Percentiles rank a stretch among this genome's conserved stretches.
These are phyloP conservation scores for Leccinum disarticulatum DNA, from an alignment of 768 basidiomycete species.

Conservation along the genomic window DNA sequence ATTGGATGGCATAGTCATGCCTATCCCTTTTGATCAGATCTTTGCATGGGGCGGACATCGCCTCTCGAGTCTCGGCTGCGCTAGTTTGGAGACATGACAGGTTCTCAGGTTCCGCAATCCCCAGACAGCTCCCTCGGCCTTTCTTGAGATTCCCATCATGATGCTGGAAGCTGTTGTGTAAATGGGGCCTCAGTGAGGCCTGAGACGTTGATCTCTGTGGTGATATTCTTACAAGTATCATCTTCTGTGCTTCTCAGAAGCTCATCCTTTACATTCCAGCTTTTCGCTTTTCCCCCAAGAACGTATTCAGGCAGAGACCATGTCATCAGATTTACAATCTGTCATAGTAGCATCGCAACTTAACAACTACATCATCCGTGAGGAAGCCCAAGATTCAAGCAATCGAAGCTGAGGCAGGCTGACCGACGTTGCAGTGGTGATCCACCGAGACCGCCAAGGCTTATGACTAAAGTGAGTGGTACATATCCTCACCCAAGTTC, in stretches of 20 bases:
- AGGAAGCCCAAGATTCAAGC: not conserved
- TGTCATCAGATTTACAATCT: constrained; percentile 15
- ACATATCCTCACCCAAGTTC: not conserved
- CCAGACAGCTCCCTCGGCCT: not conserved
- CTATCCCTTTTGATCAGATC: not conserved
- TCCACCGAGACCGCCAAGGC: constrained; percentile 5
- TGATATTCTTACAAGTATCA: too few species aligned
- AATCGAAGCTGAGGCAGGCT: not conserved
- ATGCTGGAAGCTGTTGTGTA: not conserved
- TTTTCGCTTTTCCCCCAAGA: too few species aligned
- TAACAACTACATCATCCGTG: constrained; percentile 10
- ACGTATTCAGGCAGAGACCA: not conserved
- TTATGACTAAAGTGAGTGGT: constrained; percentile 24
- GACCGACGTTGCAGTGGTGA: constrained; percentile 13
- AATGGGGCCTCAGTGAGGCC: not conserved
- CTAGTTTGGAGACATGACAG: not conserved
- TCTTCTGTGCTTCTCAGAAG: not conserved
- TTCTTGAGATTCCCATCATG: not conserved
- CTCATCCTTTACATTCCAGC: not conserved
- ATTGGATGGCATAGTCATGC: not conserved
- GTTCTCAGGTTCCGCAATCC: not conserved
- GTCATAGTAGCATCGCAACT: constrained; percentile 10
- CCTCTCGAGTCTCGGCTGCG: not conserved
- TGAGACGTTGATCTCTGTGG: not conserved
- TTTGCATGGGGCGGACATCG: not conserved